Evolutionary conservation across 2,329 filamentous ascomycete genomes (phyloP).

Genomic region (Beauveria bassiana): DNA sequence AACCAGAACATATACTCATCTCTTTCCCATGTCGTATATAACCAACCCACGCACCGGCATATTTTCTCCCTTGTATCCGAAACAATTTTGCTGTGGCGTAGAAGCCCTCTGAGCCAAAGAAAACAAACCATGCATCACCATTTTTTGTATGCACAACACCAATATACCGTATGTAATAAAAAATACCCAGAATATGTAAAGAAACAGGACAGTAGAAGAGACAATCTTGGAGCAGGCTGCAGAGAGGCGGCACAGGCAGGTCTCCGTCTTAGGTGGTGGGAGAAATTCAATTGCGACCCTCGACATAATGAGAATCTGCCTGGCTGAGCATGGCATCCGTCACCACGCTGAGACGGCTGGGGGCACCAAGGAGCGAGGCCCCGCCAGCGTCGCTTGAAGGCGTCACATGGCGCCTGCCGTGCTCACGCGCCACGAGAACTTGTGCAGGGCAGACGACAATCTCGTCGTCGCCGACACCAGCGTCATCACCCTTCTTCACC

Average conservation of each 20-base stretch:
- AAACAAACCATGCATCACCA: background rate
- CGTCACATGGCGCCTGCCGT: conserved; percentile 31
- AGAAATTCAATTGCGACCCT: conserved; percentile 23
- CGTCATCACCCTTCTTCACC: conserved; percentile 89
- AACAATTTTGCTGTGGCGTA: background rate
- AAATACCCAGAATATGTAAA: background rate
- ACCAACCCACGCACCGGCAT: background rate
- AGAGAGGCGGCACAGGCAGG: conserved; percentile 12
- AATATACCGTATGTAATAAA: background rate
- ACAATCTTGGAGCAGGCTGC: conserved; percentile 14
- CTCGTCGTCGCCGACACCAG: conserved; percentile 82
- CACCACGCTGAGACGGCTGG: conserved; percentile 30
- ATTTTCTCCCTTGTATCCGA: background rate
- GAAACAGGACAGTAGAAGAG: background rate
- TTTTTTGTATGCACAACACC: conserved; percentile 3
- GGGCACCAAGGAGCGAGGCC: conserved; percentile 30
- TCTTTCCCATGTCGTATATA: background rate
- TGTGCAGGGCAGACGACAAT: conserved; percentile 93
- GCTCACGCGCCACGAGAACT: conserved; percentile 65
- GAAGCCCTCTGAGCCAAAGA: background rate
- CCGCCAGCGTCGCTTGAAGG: conserved; percentile 47
- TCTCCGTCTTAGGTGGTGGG: conserved; percentile 5
- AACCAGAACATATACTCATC: background rate
- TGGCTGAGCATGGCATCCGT: conserved; percentile 25
- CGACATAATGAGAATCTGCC: conserved; percentile 24